A percentile compares a stretch with the other conserved stretches of the same genome.
phyloP scores from a whole-genome alignment of 2,329 filamentous ascomycete genomes.

The Lecanoromycetidae sp. region DNA sequence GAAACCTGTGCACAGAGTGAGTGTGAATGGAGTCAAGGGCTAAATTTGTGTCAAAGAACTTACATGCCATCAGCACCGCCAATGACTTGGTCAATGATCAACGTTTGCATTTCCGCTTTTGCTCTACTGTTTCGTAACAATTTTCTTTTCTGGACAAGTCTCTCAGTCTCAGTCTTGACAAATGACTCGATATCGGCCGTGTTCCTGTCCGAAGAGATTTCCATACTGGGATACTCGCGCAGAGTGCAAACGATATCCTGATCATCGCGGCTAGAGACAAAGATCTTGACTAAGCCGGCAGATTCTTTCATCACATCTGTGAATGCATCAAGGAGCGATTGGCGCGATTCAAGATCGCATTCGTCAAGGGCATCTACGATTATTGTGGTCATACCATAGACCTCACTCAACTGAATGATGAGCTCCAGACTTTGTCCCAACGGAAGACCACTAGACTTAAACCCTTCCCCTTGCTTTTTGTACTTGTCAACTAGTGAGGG shows the following conservation, averaged over 20 bases:
- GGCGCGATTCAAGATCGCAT: conserved; percentile 18
- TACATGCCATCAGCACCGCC: conserved; percentile 12
- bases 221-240: not conserved
- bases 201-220: conserved; percentile 6
- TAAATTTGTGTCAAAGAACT: not conserved
- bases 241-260: conserved; percentile 19
- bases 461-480: conserved; percentile 12
- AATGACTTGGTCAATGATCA: not conserved
- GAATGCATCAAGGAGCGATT: conserved; percentile 22
- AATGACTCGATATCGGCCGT: conserved; percentile 10
- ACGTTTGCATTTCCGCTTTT: not conserved
- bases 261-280: conserved; percentile 28
- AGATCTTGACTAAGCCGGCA: conserved; percentile 24
- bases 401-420: not conserved
- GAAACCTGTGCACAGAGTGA: conserved; percentile 5
- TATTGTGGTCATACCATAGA: conserved; percentile 16
- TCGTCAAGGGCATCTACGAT: conserved; percentile 29
- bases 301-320: conserved; percentile 21
- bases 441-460: not conserved
- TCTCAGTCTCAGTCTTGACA: conserved; percentile 6
- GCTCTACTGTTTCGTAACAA: conserved; percentile 4
- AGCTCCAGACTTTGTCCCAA: not conserved
- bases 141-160: not conserved
- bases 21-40: not conserved
- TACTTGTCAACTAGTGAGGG: not conserved